Evolutionary conservation across 169 alveolate genomes (phyloP).

Genomic region (Cryptosporidium sp.): DNA sequence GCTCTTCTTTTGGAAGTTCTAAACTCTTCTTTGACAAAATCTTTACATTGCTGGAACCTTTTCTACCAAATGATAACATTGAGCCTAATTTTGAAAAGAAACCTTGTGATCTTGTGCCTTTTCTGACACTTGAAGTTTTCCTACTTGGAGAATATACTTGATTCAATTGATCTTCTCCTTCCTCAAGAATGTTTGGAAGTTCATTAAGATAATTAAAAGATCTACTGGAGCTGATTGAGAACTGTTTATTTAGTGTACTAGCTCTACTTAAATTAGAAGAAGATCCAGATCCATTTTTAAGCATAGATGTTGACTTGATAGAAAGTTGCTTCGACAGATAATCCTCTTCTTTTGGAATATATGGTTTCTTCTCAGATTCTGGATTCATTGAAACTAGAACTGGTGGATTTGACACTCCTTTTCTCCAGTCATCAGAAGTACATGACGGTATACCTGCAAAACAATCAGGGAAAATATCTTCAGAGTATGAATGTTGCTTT

Average conservation of each 20-base stretch:
- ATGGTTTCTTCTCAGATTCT: conserved; percentile 33
- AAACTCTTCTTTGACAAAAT: neutral
- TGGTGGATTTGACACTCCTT: conserved; percentile 56
- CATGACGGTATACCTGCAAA: conserved; percentile 69
- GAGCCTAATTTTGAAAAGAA: conserved; percentile 28
- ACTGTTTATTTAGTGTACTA: neutral
- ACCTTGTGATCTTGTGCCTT: conserved; percentile 14
- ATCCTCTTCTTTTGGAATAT: conserved; percentile 39
- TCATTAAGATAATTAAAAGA: neutral
- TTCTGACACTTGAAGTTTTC: neutral
- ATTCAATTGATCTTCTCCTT: conserved; percentile 2
- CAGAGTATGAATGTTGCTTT: conserved; percentile 41
- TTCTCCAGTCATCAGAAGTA: conserved; percentile 60
- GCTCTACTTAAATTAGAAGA: neutral
- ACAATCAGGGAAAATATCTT: conserved; percentile 68
- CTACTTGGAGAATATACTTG: neutral
- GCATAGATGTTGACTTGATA: neutral
- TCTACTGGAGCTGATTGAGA: conserved; percentile 1
- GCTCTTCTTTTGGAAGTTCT: neutral
- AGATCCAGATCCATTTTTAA: neutral
- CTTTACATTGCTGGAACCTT: neutral
- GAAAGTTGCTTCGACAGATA: neutral
- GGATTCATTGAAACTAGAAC: conserved; percentile 54
- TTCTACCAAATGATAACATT: conserved; percentile 35
- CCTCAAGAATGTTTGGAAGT: neutral